phyloP scores from a whole-genome alignment of 768 basidiomycete genomes.

The Phaeotremella fagi region DNA sequence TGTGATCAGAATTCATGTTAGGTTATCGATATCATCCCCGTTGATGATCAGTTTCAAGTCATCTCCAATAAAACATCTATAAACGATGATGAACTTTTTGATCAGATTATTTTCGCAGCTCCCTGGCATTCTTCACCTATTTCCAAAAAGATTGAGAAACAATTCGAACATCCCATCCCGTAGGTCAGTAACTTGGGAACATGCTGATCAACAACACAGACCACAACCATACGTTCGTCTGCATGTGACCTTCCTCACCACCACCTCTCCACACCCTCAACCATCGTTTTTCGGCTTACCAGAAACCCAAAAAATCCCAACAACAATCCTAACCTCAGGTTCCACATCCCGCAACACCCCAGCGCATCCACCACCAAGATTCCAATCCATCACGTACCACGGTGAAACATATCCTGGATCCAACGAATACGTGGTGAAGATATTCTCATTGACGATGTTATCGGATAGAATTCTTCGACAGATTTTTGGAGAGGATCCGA shows the following conservation, averaged over 20 bases:
- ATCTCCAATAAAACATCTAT: constrained; percentile 28
- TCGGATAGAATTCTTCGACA: constrained; percentile 65
- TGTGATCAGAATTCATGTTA: constrained; percentile 19
- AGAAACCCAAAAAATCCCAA: constrained; percentile 51
- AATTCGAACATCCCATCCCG: constrained; percentile 30
- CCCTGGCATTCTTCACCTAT: constrained; percentile 67
- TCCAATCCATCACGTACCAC: constrained; percentile 82
- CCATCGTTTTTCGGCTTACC: constrained; percentile 65
- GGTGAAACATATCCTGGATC: constrained; percentile 53
- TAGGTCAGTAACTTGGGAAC: constrained; percentile 29
- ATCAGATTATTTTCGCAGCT: constrained; percentile 76
- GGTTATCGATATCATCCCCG: constrained; percentile 50
- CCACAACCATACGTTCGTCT: constrained; percentile 73
- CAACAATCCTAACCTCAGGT: constrained; percentile 67
- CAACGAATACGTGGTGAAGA: constrained; percentile 73
- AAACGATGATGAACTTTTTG: constrained; percentile 51
- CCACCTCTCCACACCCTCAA: constrained; percentile 60
- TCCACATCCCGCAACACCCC: constrained; percentile 54
- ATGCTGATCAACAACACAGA: constrained; percentile 1
- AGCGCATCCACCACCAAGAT: constrained; percentile 65
- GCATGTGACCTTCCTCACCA: constrained; percentile 84
- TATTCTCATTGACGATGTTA: constrained; percentile 67
- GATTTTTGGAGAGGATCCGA: constrained; percentile 60
- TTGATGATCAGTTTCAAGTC: constrained; percentile 18
- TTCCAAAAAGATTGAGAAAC: constrained; percentile 10